phyloP scores from a whole-genome alignment of 2,329 filamentous ascomycete genomes.

The Ophiostoma sp. region DNA sequence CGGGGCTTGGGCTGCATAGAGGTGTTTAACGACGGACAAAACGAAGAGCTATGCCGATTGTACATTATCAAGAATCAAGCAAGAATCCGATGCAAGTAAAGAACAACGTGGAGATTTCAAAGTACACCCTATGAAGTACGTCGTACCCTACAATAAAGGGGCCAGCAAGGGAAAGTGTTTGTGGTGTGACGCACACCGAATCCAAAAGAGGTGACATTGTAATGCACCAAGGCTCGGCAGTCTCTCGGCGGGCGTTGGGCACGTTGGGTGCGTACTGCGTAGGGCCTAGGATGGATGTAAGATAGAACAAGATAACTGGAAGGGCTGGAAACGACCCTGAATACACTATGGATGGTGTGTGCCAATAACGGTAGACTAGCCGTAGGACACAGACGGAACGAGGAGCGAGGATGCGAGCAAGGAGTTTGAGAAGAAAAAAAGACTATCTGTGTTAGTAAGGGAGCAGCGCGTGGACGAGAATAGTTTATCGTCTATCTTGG shows the following conservation, averaged over 20 bases:
- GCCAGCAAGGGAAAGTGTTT: not conserved
- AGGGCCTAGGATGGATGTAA: too few species aligned
- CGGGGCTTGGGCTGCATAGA: not conserved
- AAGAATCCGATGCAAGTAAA: not conserved
- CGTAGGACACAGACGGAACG: not conserved
- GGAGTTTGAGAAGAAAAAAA: slow-evolving; percentile 6
- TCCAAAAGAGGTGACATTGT: not conserved
- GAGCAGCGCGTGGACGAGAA: not conserved
- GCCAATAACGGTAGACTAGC: too few species aligned
- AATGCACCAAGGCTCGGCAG: slow-evolving; percentile 15
- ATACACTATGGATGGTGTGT: too few species aligned
- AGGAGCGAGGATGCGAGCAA: slow-evolving; percentile 1
- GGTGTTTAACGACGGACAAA: not conserved
- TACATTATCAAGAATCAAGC: not conserved
- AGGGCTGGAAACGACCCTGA: too few species aligned
- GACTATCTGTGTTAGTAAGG: not conserved
- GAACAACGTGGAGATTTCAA: not conserved
- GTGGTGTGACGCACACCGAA: not conserved
- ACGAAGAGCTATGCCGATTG: not conserved
- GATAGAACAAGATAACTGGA: not conserved
- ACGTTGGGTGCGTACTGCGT: too few species aligned
- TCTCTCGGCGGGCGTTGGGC: not conserved
- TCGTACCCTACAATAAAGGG: not conserved
- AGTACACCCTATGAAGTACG: not conserved
- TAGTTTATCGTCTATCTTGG: not conserved